phyloP scores from a whole-genome alignment of 2,329 filamentous ascomycete species.

The Falciphora oryzae region DNA sequence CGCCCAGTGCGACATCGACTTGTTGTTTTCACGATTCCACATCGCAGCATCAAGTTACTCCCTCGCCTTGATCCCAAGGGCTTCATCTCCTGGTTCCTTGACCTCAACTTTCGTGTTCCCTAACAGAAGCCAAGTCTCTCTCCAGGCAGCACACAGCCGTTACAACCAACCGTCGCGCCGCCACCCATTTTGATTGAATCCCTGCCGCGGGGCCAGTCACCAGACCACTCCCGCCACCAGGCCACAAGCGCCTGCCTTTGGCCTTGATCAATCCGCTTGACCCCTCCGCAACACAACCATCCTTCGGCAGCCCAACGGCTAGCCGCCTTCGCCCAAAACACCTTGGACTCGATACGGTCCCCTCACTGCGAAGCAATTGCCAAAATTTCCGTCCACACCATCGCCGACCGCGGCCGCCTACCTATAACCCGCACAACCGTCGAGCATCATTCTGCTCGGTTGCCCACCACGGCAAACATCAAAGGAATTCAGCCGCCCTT shows the following conservation, averaged over 20 bases:
- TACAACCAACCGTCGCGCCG: neutral
- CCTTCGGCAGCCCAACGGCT: too few relatives aligned
- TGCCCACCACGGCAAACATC: conserved; percentile 10
- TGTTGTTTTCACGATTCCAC: conserved; percentile 9
- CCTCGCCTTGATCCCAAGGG: neutral
- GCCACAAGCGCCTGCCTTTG: neutral
- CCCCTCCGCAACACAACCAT: neutral
- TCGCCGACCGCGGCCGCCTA: too few relatives aligned
- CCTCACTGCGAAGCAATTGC: neutral
- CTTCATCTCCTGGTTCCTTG: neutral
- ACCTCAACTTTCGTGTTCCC: neutral
- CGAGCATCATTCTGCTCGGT: neutral
- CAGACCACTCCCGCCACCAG: conserved; percentile 1
- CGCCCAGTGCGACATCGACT: conserved; percentile 7
- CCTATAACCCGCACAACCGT: neutral
- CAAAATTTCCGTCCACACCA: neutral
- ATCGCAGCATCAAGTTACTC: neutral
- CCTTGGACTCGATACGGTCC: neutral
- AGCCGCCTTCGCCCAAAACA: neutral
- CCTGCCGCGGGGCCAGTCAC: conserved; percentile 1
- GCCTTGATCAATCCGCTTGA: conserved; percentile 1
- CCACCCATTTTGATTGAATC: neutral
- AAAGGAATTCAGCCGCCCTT: conserved; percentile 1
- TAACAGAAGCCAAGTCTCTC: neutral
- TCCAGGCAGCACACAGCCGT: neutral